Evolutionary conservation across 108 stramenopile genomes (phyloP), one percentile per base, ranked within the genome.

Genomic region (Nitzschia sp.): DNA sequence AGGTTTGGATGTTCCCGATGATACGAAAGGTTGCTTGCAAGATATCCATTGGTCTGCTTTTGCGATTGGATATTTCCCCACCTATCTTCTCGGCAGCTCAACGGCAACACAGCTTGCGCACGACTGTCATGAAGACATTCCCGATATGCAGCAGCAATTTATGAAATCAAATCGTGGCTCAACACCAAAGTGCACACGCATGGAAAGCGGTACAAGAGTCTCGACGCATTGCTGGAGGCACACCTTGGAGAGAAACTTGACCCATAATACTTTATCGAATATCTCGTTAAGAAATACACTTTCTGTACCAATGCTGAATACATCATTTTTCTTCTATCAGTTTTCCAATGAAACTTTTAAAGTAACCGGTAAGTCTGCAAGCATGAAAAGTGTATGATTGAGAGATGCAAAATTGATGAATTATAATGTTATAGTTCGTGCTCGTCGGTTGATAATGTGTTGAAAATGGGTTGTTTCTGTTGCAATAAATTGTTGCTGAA

Each of bases 11-110:
- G 86, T 93, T 41, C 84, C 90, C 0, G 71, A 80, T 47, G 89
- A 96, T 72, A 69, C 84, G 31, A 41, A 72, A 28, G 92, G 92
- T 19, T 85, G 85, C 50, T 68, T 95, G 41, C 94, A 95, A 69
- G 94, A 95, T 67, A 76, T 92, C 34, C 91, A 93, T 68, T 95
- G 91, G 91, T 70, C 46, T 27, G 72, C 46, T 29, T 59, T 85
- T 22, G 88, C 84, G 33, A 71, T 90, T 66, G 95, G 95, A 8
- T 96, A 96, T 63, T 96, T 96, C 59, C 92, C 95, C 36, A 91
- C 87, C 8, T 96, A 96, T 71, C 70, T 93, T n/a, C 38, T 96
- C 8, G 92, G 95, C 0, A 67, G 91, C 1, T 78, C 90, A 32
- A 85, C 88, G 69, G 95, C 92, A 5, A 87, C 89, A 13, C 95